Conservation (phyloP, 2,329 filamentous ascomycete genomes). For the Sphaerulina musiva region DNA sequence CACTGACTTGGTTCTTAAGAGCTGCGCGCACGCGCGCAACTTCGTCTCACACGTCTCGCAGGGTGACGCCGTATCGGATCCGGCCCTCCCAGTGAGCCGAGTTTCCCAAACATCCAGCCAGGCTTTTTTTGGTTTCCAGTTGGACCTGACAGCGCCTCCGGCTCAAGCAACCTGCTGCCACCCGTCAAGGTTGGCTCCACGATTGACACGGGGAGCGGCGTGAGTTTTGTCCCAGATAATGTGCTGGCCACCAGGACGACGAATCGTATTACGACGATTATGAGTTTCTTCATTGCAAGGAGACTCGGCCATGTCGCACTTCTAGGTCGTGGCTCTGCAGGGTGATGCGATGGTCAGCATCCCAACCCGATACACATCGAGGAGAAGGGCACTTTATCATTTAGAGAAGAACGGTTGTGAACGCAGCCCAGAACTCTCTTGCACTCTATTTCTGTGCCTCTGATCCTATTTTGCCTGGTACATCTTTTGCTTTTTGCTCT, state of each 20-base stretch:
- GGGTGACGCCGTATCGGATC: not conserved
- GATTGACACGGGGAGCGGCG: not conserved
- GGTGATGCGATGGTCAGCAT: conserved; percentile 2
- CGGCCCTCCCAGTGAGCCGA: not conserved
- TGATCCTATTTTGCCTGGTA: not conserved
- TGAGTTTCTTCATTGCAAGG: not conserved
- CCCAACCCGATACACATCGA: conserved; percentile 1
- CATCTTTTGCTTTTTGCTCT: not conserved
- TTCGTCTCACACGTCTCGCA: not conserved
- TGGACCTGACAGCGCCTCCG: conserved; percentile 4
- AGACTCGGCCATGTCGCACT: conserved; percentile 5
- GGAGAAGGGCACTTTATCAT: not conserved
- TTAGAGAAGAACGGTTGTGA: not conserved
- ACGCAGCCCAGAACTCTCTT: conserved; percentile 2
- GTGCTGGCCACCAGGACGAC: conserved; percentile 2
- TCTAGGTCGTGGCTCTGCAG: conserved; percentile 1
- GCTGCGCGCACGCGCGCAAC: not conserved
- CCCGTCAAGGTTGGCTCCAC: conserved; percentile 12
- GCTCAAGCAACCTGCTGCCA: conserved; percentile 4
- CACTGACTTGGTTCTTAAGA: not conserved
- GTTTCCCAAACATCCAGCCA: not conserved
- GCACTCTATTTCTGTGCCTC: not conserved
- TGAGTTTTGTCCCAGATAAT: conserved; percentile 6
- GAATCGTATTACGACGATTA: not conserved
- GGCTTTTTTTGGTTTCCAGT: not conserved